Conservation (phyloP, 2,329 filamentous ascomycete species). For the Sporothrix sp. region DNA sequence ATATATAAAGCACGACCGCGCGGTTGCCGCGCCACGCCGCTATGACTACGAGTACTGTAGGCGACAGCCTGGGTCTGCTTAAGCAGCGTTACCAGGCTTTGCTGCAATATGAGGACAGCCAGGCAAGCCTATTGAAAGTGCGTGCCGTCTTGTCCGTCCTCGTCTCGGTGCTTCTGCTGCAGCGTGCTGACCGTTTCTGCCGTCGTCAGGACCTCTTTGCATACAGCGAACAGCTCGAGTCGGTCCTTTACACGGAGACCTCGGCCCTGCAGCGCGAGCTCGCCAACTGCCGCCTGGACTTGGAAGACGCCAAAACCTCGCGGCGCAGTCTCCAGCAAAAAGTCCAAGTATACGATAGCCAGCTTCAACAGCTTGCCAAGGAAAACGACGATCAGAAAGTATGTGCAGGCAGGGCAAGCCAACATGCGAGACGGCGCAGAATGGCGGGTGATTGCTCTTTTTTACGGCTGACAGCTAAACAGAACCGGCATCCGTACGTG, state of each 20-base stretch:
- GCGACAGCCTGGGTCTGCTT: background rate
- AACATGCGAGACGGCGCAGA: too few species aligned
- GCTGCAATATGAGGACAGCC: constrained; percentile 7
- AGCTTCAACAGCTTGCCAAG: constrained; percentile 26
- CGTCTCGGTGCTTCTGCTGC: background rate
- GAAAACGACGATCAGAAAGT: constrained; percentile 40
- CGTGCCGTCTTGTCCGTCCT: background rate
- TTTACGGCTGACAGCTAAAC: too few species aligned
- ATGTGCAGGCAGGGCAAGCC: background rate
- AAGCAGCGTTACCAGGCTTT: constrained; percentile 3
- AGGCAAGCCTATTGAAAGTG: constrained; percentile 1
- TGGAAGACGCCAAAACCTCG: constrained; percentile 38
- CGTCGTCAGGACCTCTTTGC: constrained; percentile 36
- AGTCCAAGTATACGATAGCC: constrained; percentile 31
- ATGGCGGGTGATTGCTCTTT: too few species aligned
- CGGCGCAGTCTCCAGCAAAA: constrained; percentile 42
- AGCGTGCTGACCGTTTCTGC: background rate
- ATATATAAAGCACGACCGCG: too few species aligned
- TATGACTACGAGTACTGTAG: background rate
- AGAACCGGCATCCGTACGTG: constrained; percentile 50
- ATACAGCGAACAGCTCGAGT: constrained; percentile 37
- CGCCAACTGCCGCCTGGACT: constrained; percentile 37
- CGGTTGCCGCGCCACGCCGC: too few species aligned
- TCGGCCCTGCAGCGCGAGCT: constrained; percentile 32
- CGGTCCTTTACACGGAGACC: constrained; percentile 35